These are phyloP conservation scores for Phymatotrichopsis omnivora DNA, from an alignment of 2,329 filamentous ascomycete species.

Conservation along the genomic window DNA sequence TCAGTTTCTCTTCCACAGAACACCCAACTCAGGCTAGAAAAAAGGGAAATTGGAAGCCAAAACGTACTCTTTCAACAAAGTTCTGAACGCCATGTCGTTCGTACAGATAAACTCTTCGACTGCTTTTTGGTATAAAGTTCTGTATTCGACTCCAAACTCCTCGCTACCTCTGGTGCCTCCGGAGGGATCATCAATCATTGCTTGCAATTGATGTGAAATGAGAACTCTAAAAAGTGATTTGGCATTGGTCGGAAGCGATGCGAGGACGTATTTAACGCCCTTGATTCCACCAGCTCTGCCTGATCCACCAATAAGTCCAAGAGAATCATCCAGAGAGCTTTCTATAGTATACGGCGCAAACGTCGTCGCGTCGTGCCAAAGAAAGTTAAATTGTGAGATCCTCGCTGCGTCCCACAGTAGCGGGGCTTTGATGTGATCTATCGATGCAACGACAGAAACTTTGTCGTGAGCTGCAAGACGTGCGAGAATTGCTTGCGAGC, in stretches of 20 bases:
- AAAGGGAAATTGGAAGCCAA: neutral
- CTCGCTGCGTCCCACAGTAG: slow-evolving; percentile 81
- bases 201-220: slow-evolving; percentile 69
- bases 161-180: slow-evolving; percentile 35
- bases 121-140: slow-evolving; percentile 86
- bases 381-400: slow-evolving; percentile 72
- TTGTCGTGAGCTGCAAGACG: slow-evolving; percentile 63
- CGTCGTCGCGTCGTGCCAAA: slow-evolving; percentile 91
- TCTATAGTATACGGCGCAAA: slow-evolving; percentile 66
- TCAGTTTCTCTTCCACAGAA: neutral
- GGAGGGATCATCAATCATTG: slow-evolving; percentile 51
- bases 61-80: slow-evolving; percentile 76
- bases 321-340: slow-evolving; percentile 61
- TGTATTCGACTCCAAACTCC: slow-evolving; percentile 68
- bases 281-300: slow-evolving; percentile 54
- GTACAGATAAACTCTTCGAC: slow-evolving; percentile 95
- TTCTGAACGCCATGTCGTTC: slow-evolving; percentile 91
- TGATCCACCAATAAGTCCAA: slow-evolving; percentile 58
- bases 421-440: slow-evolving; percentile 78
- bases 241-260: slow-evolving; percentile 84
- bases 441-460: slow-evolving; percentile 66
- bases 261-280: slow-evolving; percentile 82
- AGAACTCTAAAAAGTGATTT: slow-evolving; percentile 76
- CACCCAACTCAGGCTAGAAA: neutral
- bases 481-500: slow-evolving; percentile 62